A percentile compares a stretch with the other conserved stretches of the same genome.
phyloP scores from a whole-genome alignment of 2,329 filamentous ascomycete genomes.

The Chaetomiaceae sp. region DNA sequence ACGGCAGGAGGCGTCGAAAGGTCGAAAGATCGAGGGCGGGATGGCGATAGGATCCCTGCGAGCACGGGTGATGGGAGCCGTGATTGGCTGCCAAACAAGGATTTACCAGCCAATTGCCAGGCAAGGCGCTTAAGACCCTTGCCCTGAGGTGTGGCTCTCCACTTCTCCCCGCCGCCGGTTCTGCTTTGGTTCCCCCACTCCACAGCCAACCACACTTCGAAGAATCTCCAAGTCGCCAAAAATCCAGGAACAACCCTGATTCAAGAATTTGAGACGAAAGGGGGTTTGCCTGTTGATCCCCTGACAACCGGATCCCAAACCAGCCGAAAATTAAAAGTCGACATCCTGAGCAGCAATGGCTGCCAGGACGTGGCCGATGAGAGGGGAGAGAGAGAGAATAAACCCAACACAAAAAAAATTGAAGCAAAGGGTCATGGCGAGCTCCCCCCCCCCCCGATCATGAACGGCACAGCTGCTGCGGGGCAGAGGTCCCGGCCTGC shows the following conservation, averaged over 20 bases:
- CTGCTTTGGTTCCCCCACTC: conserved; percentile 14
- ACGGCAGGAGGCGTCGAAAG: conserved; percentile 20
- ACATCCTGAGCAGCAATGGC: not conserved
- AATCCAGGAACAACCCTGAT: conserved; percentile 1
- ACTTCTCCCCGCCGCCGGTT: conserved; percentile 18
- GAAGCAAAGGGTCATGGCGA: not conserved
- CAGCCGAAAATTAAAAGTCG: not conserved
- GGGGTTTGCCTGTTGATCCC: not conserved
- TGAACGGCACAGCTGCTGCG: conserved; percentile 16
- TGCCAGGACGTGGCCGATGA: not conserved
- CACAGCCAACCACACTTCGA: conserved; percentile 21
- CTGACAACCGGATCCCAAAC: not conserved
- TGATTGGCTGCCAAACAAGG: conserved; percentile 26
- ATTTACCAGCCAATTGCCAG: conserved; percentile 23
- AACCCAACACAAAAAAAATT: not conserved
- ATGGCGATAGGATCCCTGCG: conserved; percentile 23
- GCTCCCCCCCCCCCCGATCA: not conserved
- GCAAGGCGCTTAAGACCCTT: conserved; percentile 27
- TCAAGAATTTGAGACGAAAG: not conserved
- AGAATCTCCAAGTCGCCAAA: conserved; percentile 9
- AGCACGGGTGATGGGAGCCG: conserved; percentile 24
- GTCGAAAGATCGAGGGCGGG: conserved; percentile 24
- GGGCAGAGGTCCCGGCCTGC: conserved; percentile 18
- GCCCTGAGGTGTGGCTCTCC: conserved; percentile 11
- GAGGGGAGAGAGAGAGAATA: not conserved